phyloP scores from a whole-genome alignment of 345 rosid species.

The Bretschneidera sinensis region DNA sequence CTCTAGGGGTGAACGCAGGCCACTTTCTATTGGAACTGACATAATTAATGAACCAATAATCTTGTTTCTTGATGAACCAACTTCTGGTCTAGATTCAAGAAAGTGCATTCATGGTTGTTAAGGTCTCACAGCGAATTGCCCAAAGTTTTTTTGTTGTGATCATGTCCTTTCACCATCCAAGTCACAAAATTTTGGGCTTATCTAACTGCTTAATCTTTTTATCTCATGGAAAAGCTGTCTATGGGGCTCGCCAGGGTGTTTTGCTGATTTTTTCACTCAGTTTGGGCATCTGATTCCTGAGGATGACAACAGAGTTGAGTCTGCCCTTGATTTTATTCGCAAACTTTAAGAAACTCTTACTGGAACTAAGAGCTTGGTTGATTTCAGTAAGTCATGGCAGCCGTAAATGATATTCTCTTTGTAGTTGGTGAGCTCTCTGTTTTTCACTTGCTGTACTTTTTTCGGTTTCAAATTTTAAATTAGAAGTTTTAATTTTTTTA shows the following conservation, averaged over 20 bases:
- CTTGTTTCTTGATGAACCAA: constrained; percentile 87
- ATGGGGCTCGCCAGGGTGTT: constrained; percentile 55
- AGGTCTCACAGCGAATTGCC: constrained; percentile 82
- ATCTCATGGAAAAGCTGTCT: constrained; percentile 75
- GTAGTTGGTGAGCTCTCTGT: too few species aligned
- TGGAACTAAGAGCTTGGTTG: constrained; percentile 63
- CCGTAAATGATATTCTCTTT: too few species aligned
- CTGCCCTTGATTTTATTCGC: constrained; percentile 74
- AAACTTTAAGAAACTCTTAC: constrained; percentile 73
- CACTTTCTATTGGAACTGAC: constrained; percentile 79
- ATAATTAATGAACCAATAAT: constrained; percentile 84
- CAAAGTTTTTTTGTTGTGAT: constrained; percentile 84
- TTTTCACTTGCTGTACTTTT: too few species aligned
- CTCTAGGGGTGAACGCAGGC: constrained; percentile 87
- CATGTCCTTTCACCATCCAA: constrained; percentile 97
- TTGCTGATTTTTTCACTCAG: constrained; percentile 58
- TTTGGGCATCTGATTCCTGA: constrained; percentile 89
- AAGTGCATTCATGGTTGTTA: constrained; percentile 90
- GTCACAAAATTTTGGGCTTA: constrained; percentile 71
- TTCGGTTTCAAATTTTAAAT: too few species aligned
- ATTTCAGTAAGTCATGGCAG: constrained; percentile 72
- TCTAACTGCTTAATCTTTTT: constrained; percentile 71
- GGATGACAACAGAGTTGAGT: constrained; percentile 78
- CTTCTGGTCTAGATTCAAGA: constrained; percentile 94
- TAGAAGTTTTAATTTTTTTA: too few species aligned